Evolutionary conservation across 1,284 basidiomycete genomes (phyloP), one percentile per base, ranked within the genome.

Genomic region (Cryptococcus hybrid): DNA sequence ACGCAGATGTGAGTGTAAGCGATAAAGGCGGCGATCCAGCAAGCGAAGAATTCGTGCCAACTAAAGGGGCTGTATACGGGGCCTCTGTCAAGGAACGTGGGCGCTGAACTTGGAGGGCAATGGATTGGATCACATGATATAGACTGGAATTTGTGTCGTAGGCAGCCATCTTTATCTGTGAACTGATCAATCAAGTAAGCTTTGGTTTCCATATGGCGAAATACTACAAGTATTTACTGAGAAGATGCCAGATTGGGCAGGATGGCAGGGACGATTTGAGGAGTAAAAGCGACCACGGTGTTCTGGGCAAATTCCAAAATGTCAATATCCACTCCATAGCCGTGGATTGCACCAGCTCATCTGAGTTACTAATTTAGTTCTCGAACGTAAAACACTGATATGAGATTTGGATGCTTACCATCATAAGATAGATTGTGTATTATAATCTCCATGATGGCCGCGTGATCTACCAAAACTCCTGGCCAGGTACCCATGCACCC

Each of bases 251-350:
- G 86, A 70, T 93, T 96, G 1, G 93, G 92, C 12, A 99, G 83
- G 58, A 99, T 89, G 12, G 90, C 90, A 5, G 89, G 88, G 48
- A 99, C 89, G 44, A 99, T 85, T 39, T 90, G 86, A 1, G 96
- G 93, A 0, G 93, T 94, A 71, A 97, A 97, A 2, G 92, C 90
- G 30, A 99, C 86, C 80, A 98, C 90, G 52, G 96, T 91, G 68
- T 92, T 89, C 61, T 90, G 87, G 5, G 88, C 88, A 65, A 97
- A 92, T 46, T 83, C 84, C 15, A 99, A 80, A 99, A 93, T 61
- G 94, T 92, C 15, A 90, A 85, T 37, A 99, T 83, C 96, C 96
- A 99, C 63, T 86, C 84, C 39, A 99, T 82, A 35, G 89, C 88
- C 0, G 88, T 90, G 0, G 88, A 90, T 70, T 93, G 89, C 63